phyloP scores from a whole-genome alignment of 208 protist species.

The Trichomonas tenax region DNA sequence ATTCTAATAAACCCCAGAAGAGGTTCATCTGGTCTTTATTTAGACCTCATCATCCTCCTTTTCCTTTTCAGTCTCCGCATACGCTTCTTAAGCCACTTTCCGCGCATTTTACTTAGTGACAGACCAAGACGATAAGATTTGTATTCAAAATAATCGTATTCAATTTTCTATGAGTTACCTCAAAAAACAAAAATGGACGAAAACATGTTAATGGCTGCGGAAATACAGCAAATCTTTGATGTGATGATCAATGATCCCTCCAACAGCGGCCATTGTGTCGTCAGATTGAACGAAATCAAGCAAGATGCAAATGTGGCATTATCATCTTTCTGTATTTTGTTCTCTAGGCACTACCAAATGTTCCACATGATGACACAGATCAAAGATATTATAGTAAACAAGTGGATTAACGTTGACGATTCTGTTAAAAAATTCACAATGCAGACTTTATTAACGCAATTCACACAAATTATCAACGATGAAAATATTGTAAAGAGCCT shows the following conservation, averaged over 20 bases:
- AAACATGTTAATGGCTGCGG: neutral
- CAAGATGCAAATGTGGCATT: neutral
- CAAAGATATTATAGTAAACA: neutral
- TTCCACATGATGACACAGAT: neutral
- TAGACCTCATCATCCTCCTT: neutral
- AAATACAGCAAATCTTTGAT: neutral
- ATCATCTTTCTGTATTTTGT: neutral
- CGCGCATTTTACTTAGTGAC: neutral
- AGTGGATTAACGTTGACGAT: neutral
- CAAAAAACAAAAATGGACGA: neutral
- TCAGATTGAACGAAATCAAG: neutral
- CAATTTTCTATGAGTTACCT: neutral
- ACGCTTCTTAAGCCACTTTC: neutral
- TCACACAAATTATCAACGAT: neutral
- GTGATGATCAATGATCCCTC: neutral
- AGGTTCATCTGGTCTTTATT: neutral
- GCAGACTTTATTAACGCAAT: neutral
- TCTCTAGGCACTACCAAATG: neutral
- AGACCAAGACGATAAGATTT: neutral
- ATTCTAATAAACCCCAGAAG: neutral
- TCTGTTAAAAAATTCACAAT: neutral
- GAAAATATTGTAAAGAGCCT: neutral
- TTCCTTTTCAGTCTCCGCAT: constrained; percentile 7
- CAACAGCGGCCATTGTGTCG: neutral
- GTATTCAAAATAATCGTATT: neutral